A percentile compares a stretch with the other conserved stretches of the same genome.
These are phyloP conservation scores for Triticum dicoccoides DNA, from an alignment of 176 grass and related monocot genomes.

Conservation along the genomic window DNA sequence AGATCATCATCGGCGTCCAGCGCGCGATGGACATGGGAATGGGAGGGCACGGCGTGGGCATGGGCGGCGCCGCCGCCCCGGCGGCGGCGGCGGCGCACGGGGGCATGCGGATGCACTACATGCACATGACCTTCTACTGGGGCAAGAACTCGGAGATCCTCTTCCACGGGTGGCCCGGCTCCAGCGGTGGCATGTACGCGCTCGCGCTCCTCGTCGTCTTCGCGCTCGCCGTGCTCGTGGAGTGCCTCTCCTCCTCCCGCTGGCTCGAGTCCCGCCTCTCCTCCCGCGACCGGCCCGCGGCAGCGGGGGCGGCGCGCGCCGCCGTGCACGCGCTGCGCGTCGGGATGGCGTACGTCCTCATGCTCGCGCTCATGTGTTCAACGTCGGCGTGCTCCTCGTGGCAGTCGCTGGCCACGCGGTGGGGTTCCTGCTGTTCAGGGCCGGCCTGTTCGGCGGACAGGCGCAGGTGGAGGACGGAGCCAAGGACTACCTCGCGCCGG, in stretches of 20 bases:
- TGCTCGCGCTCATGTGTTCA: constrained; percentile 98
- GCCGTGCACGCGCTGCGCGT: constrained; percentile 50
- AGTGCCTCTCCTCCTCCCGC: constrained; percentile 47
- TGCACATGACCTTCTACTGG: constrained; percentile 96
- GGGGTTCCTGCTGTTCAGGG: constrained; percentile 53
- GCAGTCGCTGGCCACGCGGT: constrained; percentile 51
- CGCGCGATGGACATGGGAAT: constrained; percentile 35
- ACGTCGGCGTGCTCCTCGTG: constrained; percentile 64
- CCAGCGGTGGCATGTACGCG: constrained; percentile 70
- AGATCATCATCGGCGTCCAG: background rate
- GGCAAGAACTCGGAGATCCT: constrained; percentile 79
- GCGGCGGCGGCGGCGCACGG: background rate
- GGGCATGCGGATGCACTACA: constrained; percentile 34
- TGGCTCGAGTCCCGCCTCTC: constrained; percentile 8
- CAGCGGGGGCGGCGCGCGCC: constrained; percentile 24
- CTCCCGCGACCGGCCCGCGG: background rate
- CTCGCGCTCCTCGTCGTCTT: constrained; percentile 59
- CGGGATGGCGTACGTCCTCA: constrained; percentile 64
- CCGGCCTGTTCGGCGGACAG: constrained; percentile 19
- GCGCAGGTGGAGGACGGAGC: constrained; percentile 26
- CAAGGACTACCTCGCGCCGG: constrained; percentile 7
- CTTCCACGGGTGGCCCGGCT: constrained; percentile 66
- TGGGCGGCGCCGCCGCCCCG: background rate
- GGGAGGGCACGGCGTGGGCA: constrained; percentile 22
- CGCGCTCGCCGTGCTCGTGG: constrained; percentile 39